These are phyloP conservation scores for Phytophthora parvispora DNA, from an alignment of 352 stramenopile species.

Conservation along the genomic window DNA sequence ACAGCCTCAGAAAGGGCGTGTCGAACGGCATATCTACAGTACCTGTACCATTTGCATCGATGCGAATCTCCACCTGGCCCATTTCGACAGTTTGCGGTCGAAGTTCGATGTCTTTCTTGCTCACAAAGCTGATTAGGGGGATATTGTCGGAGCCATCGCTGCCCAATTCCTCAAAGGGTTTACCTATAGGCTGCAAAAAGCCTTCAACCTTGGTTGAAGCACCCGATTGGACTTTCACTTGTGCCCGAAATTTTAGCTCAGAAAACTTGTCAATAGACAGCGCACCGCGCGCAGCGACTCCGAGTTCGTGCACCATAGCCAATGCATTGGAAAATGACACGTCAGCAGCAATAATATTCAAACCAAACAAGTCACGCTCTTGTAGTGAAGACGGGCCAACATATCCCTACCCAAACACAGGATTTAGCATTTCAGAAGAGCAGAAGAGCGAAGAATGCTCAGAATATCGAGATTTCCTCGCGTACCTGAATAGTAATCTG, in stretches of 20 bases:
- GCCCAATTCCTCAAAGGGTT: constrained; percentile 4
- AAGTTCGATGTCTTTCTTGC: constrained; percentile 51
- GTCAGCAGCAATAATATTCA: constrained; percentile 44
- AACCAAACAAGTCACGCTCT: constrained; percentile 46
- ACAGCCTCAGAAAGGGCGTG: constrained; percentile 59
- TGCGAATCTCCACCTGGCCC: constrained; percentile 41
- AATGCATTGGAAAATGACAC: constrained; percentile 67
- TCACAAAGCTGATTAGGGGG: constrained; percentile 39
- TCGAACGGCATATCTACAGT: constrained; percentile 70
- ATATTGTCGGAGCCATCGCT: constrained; percentile 13
- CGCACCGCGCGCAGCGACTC: constrained; percentile 36
- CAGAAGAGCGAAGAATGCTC: background rate
- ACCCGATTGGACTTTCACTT: constrained; percentile 42
- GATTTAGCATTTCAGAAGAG: background rate
- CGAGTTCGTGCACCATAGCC: constrained; percentile 47
- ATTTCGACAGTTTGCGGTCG: constrained; percentile 61
- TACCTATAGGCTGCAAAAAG: constrained; percentile 54
- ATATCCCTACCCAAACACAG: constrained; percentile 42
- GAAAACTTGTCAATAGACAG: constrained; percentile 78
- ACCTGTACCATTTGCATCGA: constrained; percentile 41
- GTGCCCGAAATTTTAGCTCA: constrained; percentile 63
- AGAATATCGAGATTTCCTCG: background rate
- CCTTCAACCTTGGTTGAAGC: constrained; percentile 48
- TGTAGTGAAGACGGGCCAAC: constrained; percentile 57
- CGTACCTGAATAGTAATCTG: constrained; percentile 62